Conservation (phyloP, 1,284 basidiomycete genomes). For the Stereum hirsutum region DNA sequence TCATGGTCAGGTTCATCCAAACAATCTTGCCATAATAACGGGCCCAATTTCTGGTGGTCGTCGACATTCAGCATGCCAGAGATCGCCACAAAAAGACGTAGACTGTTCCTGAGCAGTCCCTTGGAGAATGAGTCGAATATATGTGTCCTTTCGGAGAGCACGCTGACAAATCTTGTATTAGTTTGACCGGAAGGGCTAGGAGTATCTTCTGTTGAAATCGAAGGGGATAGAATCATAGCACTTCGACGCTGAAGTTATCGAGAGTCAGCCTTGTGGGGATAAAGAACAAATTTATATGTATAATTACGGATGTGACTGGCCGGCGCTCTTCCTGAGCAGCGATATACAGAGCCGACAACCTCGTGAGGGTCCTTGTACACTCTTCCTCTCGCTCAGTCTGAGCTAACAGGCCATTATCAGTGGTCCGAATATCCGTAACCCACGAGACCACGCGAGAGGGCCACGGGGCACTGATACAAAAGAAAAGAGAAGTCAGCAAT, state of each 20-base stretch:
- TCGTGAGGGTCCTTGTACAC: constrained; percentile 24
- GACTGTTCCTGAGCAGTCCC: constrained; percentile 33
- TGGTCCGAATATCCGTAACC: constrained; percentile 25
- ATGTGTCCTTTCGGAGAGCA: constrained; percentile 21
- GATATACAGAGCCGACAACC: constrained; percentile 40
- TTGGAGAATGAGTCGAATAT: constrained; percentile 34
- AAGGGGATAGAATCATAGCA: constrained; percentile 29
- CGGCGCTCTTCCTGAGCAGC: constrained; percentile 37
- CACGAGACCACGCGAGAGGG: constrained; percentile 42
- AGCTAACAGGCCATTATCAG: constrained; percentile 17
- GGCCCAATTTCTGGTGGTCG: constrained; percentile 39
- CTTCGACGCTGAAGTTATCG: constrained; percentile 42
- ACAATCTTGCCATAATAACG: constrained; percentile 47
- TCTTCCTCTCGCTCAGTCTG: constrained; percentile 37
- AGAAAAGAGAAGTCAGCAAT: constrained; percentile 1
- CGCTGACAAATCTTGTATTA: constrained; percentile 17
- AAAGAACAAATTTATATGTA: constrained; percentile 1
- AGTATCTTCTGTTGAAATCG: constrained; percentile 10
- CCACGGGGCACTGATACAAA: constrained; percentile 47
- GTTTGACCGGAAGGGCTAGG: constrained; percentile 1
- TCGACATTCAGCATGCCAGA: constrained; percentile 39
- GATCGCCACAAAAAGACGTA: constrained; percentile 53
- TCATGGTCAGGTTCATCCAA: constrained; percentile 31
- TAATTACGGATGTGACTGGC: constrained; percentile 18
- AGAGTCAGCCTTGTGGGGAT: no score